These are phyloP conservation scores for Ophiostoma perfectum DNA, from an alignment of 2,329 filamentous ascomycete genomes.

Conservation along the genomic window DNA sequence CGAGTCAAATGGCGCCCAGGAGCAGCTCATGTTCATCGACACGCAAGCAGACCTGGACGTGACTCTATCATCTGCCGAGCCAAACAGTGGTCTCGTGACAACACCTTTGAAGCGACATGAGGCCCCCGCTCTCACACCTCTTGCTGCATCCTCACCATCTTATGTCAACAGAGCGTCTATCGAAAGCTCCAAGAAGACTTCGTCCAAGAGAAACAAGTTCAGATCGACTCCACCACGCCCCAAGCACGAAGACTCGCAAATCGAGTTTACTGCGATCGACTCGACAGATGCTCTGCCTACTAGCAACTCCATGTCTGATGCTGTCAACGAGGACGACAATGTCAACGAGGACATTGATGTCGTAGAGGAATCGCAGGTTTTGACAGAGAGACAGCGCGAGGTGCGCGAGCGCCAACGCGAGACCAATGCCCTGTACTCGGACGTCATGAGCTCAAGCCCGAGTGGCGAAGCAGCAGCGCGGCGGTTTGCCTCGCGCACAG, in stretches of 20 bases:
- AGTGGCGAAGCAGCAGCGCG: slow-evolving; percentile 16
- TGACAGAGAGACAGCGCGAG: slow-evolving; percentile 77
- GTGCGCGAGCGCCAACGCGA: slow-evolving; percentile 67
- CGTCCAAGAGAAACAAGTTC: slow-evolving; percentile 24
- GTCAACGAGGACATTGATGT: not conserved
- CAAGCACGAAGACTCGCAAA: slow-evolving; percentile 76
- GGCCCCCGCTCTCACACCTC: slow-evolving; percentile 12
- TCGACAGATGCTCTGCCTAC: slow-evolving; percentile 36
- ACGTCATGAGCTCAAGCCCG: slow-evolving; percentile 55
- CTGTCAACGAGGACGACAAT: not conserved
- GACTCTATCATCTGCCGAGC: slow-evolving; percentile 30
- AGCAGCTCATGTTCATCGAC: slow-evolving; percentile 40
- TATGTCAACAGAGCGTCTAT: slow-evolving; percentile 15
- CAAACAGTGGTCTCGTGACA: slow-evolving; percentile 23
- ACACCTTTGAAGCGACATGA: slow-evolving; percentile 29
- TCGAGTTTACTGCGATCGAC: slow-evolving; percentile 67
- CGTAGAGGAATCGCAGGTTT: slow-evolving; percentile 57
- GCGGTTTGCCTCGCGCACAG: slow-evolving; percentile 9
- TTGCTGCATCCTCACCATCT: slow-evolving; percentile 19
- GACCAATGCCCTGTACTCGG: slow-evolving; percentile 60
- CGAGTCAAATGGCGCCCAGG: slow-evolving; percentile 36
- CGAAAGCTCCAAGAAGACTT: not conserved
- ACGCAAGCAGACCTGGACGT: slow-evolving; percentile 43
- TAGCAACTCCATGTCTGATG: slow-evolving; percentile 33
- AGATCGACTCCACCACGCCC: slow-evolving; percentile 42